Evolutionary conservation across 192 early-diverging fungal species (phyloP), one percentile per base, ranked within the genome.

Genomic region (Entomortierella lignicola): DNA sequence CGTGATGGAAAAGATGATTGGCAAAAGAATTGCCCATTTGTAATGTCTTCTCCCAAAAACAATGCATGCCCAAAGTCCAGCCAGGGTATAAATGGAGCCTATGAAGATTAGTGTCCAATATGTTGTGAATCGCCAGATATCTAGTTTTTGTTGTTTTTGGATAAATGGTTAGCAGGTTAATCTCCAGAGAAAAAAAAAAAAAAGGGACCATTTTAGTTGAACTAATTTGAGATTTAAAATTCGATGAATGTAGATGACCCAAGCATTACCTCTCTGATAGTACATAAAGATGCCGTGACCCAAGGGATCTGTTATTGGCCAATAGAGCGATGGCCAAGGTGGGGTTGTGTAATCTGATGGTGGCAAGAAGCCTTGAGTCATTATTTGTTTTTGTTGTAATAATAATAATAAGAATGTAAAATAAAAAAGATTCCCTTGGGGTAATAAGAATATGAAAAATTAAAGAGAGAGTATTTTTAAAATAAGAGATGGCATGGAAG

Each of bases 61-160:
- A 6, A 81, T 27, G 60, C 81, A 89, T 30, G 85, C 84, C 84
- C 85, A 87, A 15, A 83, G 47, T 37, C 85, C 91, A 25, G 91
- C 91, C 41, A 87, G 55, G 62, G 87, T 74, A 81, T 91, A 92
- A 41, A 91, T 82, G 7, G 71, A 55, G 21, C 84, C 63, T 63
- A 85, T 88, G 34, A 90, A 85, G 55, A 92, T 83, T 34, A 90
- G 37, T 8, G 89, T 88, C 91, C 91, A 92, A 18, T 88, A 59
- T 4, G 88, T 65, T 8, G 90, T 90, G 57, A 85, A 91, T 0
- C 60, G 64, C 82, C 87, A 86, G 15, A 92, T 90, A 51, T 90
- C 91, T 91, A 55, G 5, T 8, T 5, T n/a, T n/a, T 62, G 44
- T 21, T 15, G 53, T 42, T n/a, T 51, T 15, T 41, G 13, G 43